Evolutionary conservation across 2,329 filamentous ascomycete species (phyloP).

Genomic region (Zymoseptoria pseudotritici): DNA sequence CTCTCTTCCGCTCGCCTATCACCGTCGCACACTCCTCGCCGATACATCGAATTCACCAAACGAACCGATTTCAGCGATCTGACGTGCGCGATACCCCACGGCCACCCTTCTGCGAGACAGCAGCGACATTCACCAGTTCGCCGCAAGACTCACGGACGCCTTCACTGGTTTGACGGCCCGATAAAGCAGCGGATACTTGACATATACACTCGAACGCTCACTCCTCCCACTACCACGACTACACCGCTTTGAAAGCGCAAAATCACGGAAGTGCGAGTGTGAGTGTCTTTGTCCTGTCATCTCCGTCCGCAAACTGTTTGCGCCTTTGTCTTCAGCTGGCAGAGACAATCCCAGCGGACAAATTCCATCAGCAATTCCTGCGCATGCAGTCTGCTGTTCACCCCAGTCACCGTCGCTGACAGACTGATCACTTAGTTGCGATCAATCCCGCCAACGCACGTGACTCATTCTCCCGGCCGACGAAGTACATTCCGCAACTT

Average conservation of each 20-base stretch:
- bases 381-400: neutral
- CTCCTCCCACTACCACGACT: conserved; percentile 9
- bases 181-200: conserved; percentile 15
- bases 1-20: conserved; percentile 8
- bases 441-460: conserved; percentile 11
- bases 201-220: conserved; percentile 3
- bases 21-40: conserved; percentile 6
- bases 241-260: neutral
- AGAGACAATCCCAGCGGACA: neutral
- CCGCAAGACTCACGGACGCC: conserved; percentile 46
- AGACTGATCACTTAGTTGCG: conserved; percentile 19
- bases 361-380: neutral
- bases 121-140: conserved; percentile 11
- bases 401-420: conserved; percentile 12
- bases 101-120: conserved; percentile 25
- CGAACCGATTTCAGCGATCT: conserved; percentile 1
- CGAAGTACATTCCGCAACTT: conserved; percentile 6
- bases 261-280: conserved; percentile 5
- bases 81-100: conserved; percentile 24
- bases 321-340: conserved; percentile 4
- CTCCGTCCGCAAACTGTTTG: conserved; percentile 10
- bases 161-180: conserved; percentile 49
- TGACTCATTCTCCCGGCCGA: neutral
- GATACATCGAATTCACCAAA: neutral
- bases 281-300: conserved; percentile 5